These are phyloP conservation scores for Geotrichum reessii DNA, from an alignment of 1,139 yeast species.

Conservation along the genomic window DNA sequence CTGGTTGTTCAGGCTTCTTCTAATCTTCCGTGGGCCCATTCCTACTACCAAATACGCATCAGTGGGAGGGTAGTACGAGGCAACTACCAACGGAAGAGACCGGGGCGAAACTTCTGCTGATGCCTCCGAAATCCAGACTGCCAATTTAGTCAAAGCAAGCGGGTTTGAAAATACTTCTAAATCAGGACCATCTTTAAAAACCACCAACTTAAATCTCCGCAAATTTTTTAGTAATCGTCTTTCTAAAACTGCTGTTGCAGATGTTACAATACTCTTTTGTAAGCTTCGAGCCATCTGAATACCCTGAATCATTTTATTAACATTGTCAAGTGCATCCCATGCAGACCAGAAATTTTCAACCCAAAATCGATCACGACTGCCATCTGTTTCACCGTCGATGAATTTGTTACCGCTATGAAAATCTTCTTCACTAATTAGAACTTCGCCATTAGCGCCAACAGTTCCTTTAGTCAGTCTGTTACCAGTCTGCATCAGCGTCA, in stretches of 20 bases:
- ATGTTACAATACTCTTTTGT: slow-evolving; percentile 79
- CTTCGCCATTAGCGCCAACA: slow-evolving; percentile 17
- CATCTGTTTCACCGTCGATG: slow-evolving; percentile 25
- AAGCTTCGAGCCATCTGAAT: slow-evolving; percentile 71
- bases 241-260: slow-evolving; percentile 85
- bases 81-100: slow-evolving; percentile 76
- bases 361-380: slow-evolving; percentile 64
- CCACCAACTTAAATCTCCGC: slow-evolving; percentile 77
- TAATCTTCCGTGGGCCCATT: slow-evolving; percentile 73
- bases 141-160: slow-evolving; percentile 72
- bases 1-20: slow-evolving; percentile 33
- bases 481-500: slow-evolving; percentile 70
- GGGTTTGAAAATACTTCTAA: slow-evolving; percentile 77
- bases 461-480: slow-evolving; percentile 7
- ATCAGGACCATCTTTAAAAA: slow-evolving; percentile 85
- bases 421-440: slow-evolving; percentile 6
- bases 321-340: slow-evolving; percentile 80
- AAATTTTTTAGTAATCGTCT: slow-evolving; percentile 74
- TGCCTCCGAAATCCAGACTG: slow-evolving; percentile 86
- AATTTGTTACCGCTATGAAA: slow-evolving; percentile 9
- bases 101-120: slow-evolving; percentile 74
- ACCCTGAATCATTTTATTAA: slow-evolving; percentile 63
- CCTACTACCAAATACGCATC: slow-evolving; percentile 89
- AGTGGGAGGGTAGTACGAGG: slow-evolving; percentile 67
- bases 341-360: slow-evolving; percentile 88